A percentile compares a stretch with the other conserved stretches of the same genome.
phyloP scores from a whole-genome alignment of 441 rosid species.

The Pelargonium fulgidum region DNA sequence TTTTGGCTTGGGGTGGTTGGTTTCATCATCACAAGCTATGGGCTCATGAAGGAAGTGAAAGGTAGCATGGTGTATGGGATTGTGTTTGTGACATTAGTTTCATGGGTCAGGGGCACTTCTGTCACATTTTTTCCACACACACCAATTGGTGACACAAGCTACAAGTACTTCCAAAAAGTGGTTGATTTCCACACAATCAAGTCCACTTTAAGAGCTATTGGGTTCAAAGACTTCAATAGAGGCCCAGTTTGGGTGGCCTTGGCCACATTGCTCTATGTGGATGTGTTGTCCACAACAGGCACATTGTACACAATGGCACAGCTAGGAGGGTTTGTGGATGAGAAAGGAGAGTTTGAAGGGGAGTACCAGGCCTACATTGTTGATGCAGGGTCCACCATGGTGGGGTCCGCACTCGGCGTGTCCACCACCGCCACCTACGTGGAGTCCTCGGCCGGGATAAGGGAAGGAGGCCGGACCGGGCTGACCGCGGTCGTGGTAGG shows the following conservation, averaged over 20 bases:
- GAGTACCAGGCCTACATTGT: conserved; percentile 72
- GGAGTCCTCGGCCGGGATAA: conserved; percentile 81
- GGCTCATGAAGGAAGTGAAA: conserved; percentile 55
- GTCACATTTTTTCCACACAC: conserved; percentile 64
- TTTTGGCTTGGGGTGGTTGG: conserved; percentile 72
- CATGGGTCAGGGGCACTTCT: conserved; percentile 68
- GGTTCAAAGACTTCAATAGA: conserved; percentile 48
- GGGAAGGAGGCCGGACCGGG: conserved; percentile 89
- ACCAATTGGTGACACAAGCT: conserved; percentile 48
- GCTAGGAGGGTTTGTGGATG: conserved; percentile 55
- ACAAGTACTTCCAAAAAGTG: conserved; percentile 52
- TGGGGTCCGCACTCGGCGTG: conserved; percentile 67
- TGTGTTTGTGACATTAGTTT: conserved; percentile 51
- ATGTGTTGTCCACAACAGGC: conserved; percentile 65
- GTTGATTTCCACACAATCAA: conserved; percentile 62
- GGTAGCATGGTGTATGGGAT: conserved; percentile 85
- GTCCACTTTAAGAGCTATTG: conserved; percentile 60
- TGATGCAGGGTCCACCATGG: conserved; percentile 64
- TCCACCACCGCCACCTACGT: conserved; percentile 51
- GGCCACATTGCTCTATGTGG: conserved; percentile 56
- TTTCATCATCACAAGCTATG: conserved; percentile 56
- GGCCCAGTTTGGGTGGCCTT: conserved; percentile 66
- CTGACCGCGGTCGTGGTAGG: conserved; percentile 65
- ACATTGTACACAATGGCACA: conserved; percentile 74
- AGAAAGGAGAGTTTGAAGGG: conserved; percentile 61